phyloP scores from a whole-genome alignment of 257 asterid species.

The Paulownia fortunei region DNA sequence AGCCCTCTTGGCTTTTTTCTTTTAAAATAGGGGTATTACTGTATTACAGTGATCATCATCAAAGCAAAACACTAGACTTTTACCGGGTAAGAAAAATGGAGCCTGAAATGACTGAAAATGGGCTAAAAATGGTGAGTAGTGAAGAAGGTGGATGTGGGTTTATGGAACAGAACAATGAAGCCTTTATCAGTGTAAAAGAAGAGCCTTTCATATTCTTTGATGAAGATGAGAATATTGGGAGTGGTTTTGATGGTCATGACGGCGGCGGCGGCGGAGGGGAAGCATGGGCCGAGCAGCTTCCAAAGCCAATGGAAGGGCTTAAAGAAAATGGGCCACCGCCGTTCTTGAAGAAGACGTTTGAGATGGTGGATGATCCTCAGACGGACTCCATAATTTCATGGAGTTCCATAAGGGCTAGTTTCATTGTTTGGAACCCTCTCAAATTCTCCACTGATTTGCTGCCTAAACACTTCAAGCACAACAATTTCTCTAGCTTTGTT shows the following conservation, averaged over 20 bases:
- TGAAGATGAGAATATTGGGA: constrained; percentile 39
- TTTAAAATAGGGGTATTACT: background rate
- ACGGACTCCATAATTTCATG: constrained; percentile 81
- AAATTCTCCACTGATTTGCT: constrained; percentile 70
- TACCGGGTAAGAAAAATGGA: background rate
- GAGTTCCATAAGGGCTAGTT: constrained; percentile 55
- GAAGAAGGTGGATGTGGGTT: background rate
- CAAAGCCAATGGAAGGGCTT: constrained; percentile 62
- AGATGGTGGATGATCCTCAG: constrained; percentile 84
- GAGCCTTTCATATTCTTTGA: constrained; percentile 54
- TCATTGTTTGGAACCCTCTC: constrained; percentile 88
- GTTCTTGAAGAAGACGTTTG: constrained; percentile 83
- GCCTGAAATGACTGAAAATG: constrained; percentile 20
- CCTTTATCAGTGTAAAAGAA: constrained; percentile 50
- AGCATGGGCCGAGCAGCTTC: constrained; percentile 26
- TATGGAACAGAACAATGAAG: constrained; percentile 25
- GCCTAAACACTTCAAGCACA: constrained; percentile 89
- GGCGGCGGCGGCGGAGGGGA: constrained; percentile 27
- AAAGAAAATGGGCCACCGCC: constrained; percentile 81
- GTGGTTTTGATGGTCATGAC: constrained; percentile 3
- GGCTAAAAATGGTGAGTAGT: background rate
- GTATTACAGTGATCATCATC: background rate
- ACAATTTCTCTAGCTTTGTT: constrained; percentile 90
- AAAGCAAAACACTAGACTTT: background rate
- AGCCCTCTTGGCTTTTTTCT: background rate